Evolutionary conservation across 225 moss, liverwort and hornwort genomes (phyloP), one percentile per base, ranked within the genome.

Genomic region (Marchantia polymorpha): DNA sequence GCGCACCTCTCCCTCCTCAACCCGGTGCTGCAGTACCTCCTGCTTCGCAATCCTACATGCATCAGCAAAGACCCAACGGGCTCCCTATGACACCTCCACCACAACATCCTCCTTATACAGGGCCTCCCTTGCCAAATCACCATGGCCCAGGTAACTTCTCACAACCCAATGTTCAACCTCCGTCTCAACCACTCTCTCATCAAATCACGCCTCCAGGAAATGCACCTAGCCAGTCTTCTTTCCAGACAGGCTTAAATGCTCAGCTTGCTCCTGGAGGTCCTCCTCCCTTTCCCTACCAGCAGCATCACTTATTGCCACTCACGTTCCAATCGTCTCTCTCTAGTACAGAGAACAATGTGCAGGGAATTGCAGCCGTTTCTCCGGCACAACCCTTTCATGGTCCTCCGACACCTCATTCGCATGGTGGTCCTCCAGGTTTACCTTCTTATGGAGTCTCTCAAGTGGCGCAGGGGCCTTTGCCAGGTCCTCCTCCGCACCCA

Each of bases 221-320:
- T 61, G 54, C 72, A 49, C 23, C 69, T 72, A 89, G 85, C 46
- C 90, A 88, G 50, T 86, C 89, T 87, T 82, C 88, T 49, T 91
- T 89, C 72, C 84, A 84, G 25, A 88, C 87, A 85, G 88, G 91
- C 68, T 83, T 86, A 30, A 85, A 86, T 79, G 72, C 84, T 47
- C 90, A 90, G 69, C 86, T 87, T 80, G 78, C 90, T 69, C 77
- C 85, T 74, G 85, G 84, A 70, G 82, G 75, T 84, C 63, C 85
- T 56, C 83, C 89, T 81, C 75, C 90, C 73, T 91, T 86, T 76
- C 71, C 89, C 48, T 81, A 88, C 74, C 48, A 85, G 72, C 90
- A 91, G 81, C 84, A 88, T 67, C 93, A 91, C n/a, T 50, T 52
- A 0, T 22, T 61, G 22, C 30, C 73, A 52, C 82, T 69, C 50